phyloP scores from a whole-genome alignment of 2,329 filamentous ascomycete species.

The Arthrobotrys megalospora region DNA sequence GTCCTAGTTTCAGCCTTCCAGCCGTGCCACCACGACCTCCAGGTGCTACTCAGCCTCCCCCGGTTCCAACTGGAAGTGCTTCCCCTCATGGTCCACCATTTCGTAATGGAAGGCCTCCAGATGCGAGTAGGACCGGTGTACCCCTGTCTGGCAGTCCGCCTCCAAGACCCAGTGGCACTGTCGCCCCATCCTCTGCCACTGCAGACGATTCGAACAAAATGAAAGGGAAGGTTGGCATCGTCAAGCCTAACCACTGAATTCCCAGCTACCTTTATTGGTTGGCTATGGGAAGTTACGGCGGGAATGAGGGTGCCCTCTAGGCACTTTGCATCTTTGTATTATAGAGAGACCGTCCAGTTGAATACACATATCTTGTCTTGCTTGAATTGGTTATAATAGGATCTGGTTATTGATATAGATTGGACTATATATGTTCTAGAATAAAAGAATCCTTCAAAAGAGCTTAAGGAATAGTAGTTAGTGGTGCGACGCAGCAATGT shows the following conservation, averaged over 20 bases:
- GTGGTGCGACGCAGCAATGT: too few relatives aligned
- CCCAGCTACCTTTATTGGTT: neutral
- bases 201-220: neutral
- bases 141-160: neutral
- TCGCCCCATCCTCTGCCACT: neutral
- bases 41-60: conserved; percentile 21
- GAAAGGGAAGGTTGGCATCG: neutral
- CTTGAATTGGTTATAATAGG: too few relatives aligned
- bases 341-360: too few relatives aligned
- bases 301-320: too few relatives aligned
- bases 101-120: conserved; percentile 2
- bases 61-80: conserved; percentile 5
- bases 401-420: too few relatives aligned
- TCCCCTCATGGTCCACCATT: neutral
- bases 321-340: too few relatives aligned
- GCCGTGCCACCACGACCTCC: conserved; percentile 31
- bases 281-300: too few relatives aligned
- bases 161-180: neutral
- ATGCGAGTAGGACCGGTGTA: neutral
- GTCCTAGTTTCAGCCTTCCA: conserved; percentile 34
- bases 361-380: too few relatives aligned
- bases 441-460: too few relatives aligned
- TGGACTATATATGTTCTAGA: too few relatives aligned
- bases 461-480: too few relatives aligned
- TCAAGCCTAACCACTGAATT: neutral